Conservation (phyloP, 257 asterid species). For the Parsonsia alboflavescens region DNA sequence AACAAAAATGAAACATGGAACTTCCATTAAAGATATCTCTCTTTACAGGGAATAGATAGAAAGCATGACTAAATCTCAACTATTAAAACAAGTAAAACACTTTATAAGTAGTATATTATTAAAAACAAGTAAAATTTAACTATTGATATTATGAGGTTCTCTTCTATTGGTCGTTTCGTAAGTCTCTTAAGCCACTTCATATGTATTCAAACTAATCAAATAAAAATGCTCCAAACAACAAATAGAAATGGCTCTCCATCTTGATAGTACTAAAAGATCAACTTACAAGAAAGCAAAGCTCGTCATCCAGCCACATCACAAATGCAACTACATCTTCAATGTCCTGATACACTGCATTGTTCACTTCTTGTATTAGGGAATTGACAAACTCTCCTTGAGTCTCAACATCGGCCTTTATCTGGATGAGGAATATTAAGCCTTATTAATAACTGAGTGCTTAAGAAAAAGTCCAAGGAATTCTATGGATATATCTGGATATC, state of each 20-base stretch:
- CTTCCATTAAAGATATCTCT: not conserved
- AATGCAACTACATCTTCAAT: conserved; percentile 81
- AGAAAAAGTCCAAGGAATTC: not conserved
- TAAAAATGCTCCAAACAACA: not conserved
- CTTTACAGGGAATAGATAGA: not conserved
- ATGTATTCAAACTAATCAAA: not conserved
- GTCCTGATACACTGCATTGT: conserved; percentile 52
- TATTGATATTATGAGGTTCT: not conserved
- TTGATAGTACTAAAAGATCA: not conserved
- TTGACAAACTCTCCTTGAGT: conserved; percentile 91
- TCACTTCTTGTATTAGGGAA: conserved; percentile 73
- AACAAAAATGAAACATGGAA: not conserved
- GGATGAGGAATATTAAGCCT: conserved; percentile 11
- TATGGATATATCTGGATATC: not conserved
- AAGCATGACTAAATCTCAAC: not conserved
- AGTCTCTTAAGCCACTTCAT: not conserved
- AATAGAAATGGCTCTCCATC: not conserved
- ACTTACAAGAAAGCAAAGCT: conserved; percentile 85
- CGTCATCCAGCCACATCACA: conserved; percentile 94
- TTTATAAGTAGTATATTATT: too few relatives aligned
- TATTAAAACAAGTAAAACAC: not conserved
- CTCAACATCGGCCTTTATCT: conserved; percentile 90
- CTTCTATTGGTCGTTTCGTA: not conserved
- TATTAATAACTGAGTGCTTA: not conserved
- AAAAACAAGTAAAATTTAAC: not conserved